These are phyloP conservation scores for Penicillium roqueforti DNA, from an alignment of 495 filamentous ascomycete species.

Conservation along the genomic window DNA sequence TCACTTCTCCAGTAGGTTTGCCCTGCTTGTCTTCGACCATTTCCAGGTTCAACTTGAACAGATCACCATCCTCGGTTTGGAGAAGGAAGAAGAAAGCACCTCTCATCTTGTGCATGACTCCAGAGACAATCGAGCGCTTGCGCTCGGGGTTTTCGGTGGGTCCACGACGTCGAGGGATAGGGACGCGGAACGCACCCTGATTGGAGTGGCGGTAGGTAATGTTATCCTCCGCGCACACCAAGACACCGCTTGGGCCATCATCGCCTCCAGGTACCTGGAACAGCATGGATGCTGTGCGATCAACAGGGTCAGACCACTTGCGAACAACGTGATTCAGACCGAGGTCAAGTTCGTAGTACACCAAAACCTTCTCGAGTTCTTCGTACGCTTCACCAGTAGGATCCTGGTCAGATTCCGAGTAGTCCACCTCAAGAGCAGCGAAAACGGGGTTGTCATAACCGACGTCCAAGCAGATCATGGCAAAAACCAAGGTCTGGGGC, in stretches of 20 bases:
- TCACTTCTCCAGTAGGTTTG: slow-evolving; percentile 74
- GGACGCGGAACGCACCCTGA: slow-evolving; percentile 80
- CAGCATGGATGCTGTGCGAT: slow-evolving; percentile 81
- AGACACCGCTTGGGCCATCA: slow-evolving; percentile 88
- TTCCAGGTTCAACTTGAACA: slow-evolving; percentile 94
- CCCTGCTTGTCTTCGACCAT: slow-evolving; percentile 79
- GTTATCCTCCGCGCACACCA: slow-evolving; percentile 92
- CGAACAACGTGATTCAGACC: slow-evolving; percentile 95
- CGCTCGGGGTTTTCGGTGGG: slow-evolving; percentile 88
- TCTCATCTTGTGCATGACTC: slow-evolving; percentile 94
- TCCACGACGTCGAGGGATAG: slow-evolving; percentile 81
- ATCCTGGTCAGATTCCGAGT: slow-evolving; percentile 87
- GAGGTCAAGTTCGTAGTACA: slow-evolving; percentile 96
- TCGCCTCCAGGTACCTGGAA: slow-evolving; percentile 95
- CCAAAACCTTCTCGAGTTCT: slow-evolving; percentile 80
- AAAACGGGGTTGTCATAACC: slow-evolving; percentile 97
- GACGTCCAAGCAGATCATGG: slow-evolving; percentile 80
- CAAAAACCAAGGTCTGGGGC: slow-evolving; percentile 86
- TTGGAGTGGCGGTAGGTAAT: slow-evolving; percentile 94
- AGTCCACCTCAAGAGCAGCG: slow-evolving; percentile 90
- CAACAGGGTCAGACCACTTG: slow-evolving; percentile 91
- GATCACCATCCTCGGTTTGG: slow-evolving; percentile 91
- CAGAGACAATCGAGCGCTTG: slow-evolving; percentile 78
- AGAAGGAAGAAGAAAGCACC: slow-evolving; percentile 98
- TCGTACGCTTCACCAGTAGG: slow-evolving; percentile 76